These are phyloP conservation scores for Dimocarpus longan DNA, from an alignment of 345 rosid genomes.

Conservation along the genomic window DNA sequence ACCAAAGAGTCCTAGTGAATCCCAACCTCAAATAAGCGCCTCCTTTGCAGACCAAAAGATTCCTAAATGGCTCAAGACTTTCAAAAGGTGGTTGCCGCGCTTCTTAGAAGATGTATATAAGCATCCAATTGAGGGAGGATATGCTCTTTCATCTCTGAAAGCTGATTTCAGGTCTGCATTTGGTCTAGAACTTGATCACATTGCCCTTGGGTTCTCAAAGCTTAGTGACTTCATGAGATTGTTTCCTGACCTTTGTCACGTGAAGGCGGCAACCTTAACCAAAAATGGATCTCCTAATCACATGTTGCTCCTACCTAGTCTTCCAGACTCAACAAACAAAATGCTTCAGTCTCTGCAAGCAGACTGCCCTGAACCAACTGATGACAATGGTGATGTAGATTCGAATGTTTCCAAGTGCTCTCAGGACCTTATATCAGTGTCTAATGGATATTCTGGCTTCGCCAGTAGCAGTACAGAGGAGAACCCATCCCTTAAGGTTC, in stretches of 20 bases:
- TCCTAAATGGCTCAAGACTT: conserved; percentile 66
- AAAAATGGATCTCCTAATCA: conserved; percentile 54
- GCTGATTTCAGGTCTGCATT: conserved; percentile 65
- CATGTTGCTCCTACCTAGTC: conserved; percentile 61
- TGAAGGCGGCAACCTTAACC: conserved; percentile 40
- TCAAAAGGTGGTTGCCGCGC: conserved; percentile 69
- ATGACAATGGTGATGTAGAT: conserved; percentile 17
- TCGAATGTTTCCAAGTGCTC: conserved; percentile 15
- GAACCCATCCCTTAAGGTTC: conserved; percentile 9
- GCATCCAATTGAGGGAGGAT: conserved; percentile 36
- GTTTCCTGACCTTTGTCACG: conserved; percentile 56
- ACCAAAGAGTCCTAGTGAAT: conserved; percentile 29
- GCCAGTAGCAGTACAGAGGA: conserved; percentile 10
- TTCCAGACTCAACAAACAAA: conserved; percentile 26
- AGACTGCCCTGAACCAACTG: conserved; percentile 1
- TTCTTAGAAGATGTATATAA: conserved; percentile 44
- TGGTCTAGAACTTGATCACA: conserved; percentile 69
- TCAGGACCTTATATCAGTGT: conserved; percentile 26
- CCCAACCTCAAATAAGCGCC: conserved; percentile 12
- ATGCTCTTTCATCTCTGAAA: conserved; percentile 86
- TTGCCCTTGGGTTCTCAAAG: conserved; percentile 74
- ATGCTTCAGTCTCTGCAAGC: conserved; percentile 28
- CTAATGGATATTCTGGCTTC: conserved; percentile 25
- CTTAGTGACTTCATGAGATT: conserved; percentile 70
- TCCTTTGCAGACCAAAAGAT: conserved; percentile 12